Conservation (phyloP, 2,329 filamentous ascomycete species). For the Truncatella angustata region DNA sequence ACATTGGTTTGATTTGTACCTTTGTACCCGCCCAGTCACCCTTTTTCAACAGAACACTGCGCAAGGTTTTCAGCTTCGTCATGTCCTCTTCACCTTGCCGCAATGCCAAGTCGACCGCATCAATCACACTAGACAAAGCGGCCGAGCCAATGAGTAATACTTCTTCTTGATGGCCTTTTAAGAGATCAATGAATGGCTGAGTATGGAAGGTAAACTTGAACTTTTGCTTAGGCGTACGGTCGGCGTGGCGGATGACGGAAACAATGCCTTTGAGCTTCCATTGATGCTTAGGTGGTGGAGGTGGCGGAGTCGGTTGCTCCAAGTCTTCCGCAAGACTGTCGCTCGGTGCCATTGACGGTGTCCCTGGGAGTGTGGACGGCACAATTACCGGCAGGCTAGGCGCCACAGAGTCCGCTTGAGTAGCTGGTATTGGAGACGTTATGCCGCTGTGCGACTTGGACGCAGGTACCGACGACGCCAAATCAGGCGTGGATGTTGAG, state of each 20-base stretch:
- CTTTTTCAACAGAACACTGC: constrained; percentile 88
- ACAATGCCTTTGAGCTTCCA: constrained; percentile 99
- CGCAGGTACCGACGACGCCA: constrained; percentile 19
- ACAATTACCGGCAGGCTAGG: constrained; percentile 34
- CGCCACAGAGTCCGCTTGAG: constrained; percentile 30
- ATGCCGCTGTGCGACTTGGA: constrained; percentile 34
- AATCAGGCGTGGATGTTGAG: constrained; percentile 22
- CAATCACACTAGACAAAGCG: constrained; percentile 82
- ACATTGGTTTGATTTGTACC: constrained; percentile 99
- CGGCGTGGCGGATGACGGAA: constrained; percentile 91
- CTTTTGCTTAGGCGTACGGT: constrained; percentile 97
- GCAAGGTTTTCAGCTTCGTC: constrained; percentile 80
- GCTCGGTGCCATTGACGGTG: constrained; percentile 32
- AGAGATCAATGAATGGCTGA: constrained; percentile 88
- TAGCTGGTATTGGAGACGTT: constrained; percentile 30
- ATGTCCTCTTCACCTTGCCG: constrained; percentile 78
- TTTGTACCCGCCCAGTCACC: constrained; percentile 94
- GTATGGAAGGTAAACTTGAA: constrained; percentile 99
- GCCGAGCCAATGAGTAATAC: constrained; percentile 91
- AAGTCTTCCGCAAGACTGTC: constrained; percentile 22
- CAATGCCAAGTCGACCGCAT: constrained; percentile 81
- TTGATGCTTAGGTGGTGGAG: constrained; percentile 78
- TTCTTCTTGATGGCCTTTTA: constrained; percentile 95
- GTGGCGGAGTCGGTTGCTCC: constrained; percentile 54
- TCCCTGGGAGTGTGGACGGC: constrained; percentile 35